Evolutionary conservation across 441 rosid species (phyloP), one percentile per base, ranked within the genome.

Genomic region (Geranium incanum): DNA sequence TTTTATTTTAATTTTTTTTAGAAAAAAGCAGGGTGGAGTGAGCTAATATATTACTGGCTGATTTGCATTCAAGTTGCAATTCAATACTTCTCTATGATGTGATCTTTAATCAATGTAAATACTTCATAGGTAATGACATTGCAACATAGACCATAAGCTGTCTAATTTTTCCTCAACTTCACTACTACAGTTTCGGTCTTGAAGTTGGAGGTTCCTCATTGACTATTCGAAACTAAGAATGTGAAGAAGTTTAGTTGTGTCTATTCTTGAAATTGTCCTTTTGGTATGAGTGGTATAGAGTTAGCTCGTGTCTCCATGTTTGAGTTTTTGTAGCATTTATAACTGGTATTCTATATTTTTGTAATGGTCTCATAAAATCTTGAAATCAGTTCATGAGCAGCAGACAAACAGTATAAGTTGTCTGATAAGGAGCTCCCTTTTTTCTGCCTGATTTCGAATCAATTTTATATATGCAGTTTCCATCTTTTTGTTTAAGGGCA

Each of bases 51-150:
- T 11, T 36, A 62, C 23, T 62, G 66, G 33, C 66, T 62, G 36
- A 62, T 62, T 19, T 62, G 21, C 36, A 19, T 12, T 7, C 3
- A 36, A 23, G 23, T 15, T 62, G 4, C 23, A 28, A 62, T 28
- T 21, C 12, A 62, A 62, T 62, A 62, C n/a, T 6, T 59, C 21
- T 60, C 7, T 18, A 18, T 15, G 16, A 19, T 6, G 65, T 60
- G 65, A 18, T 60, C 65, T 60, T 60, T 19, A 18, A 60, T 60
- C 66, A 8, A 60, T 21, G 36, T 19, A 60, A 60, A 60, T 60
- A 60, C 13, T 21, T 60, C 28, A 60, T 60, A 18, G n/a, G 66
- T 12, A 60, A 60, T 60, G 13, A 11, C 36, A 60, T 33, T 8
- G 66, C 5, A 12, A 59, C 36, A 21, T 7, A 18, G 36, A 21